Evolutionary conservation across 768 basidiomycete species (phyloP).

Genomic region (Collybia sordida): DNA sequence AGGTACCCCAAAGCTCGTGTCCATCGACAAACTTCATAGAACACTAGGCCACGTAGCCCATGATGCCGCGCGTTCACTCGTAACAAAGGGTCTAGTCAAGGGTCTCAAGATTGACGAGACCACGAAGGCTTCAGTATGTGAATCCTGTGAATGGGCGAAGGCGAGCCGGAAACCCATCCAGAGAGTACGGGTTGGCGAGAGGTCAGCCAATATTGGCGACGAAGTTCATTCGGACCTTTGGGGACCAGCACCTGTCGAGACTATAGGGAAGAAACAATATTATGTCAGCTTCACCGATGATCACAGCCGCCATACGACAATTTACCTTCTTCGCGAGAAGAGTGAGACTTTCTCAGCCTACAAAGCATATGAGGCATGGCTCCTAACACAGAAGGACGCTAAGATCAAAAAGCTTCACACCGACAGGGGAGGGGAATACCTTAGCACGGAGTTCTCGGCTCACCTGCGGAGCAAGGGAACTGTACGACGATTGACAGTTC

Average conservation of each 20-base stretch:
- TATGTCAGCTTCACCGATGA: conserved; percentile 29
- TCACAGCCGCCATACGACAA: conserved; percentile 1
- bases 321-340: conserved; percentile 24
- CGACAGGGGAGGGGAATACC: conserved; percentile 37
- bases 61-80: too few relatives aligned
- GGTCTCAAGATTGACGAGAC: neutral
- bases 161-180: neutral
- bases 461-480: conserved; percentile 30
- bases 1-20: too few relatives aligned
- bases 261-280: conserved; percentile 17
- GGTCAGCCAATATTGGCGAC: conserved; percentile 4
- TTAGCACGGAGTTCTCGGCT: conserved; percentile 20
- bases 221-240: conserved; percentile 32
- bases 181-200: neutral
- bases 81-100: too few relatives aligned
- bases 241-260: conserved; percentile 26
- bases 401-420: conserved; percentile 26
- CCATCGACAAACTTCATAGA: too few relatives aligned
- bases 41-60: too few relatives aligned
- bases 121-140: neutral
- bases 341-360: conserved; percentile 23
- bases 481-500: conserved; percentile 24
- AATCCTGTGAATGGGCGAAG: neutral
- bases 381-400: conserved; percentile 20
- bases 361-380: conserved; percentile 19